Base-by-base conservation (phyloP, 306 rosid genomes). In the Casuarina cunninghamiana region DNA sequence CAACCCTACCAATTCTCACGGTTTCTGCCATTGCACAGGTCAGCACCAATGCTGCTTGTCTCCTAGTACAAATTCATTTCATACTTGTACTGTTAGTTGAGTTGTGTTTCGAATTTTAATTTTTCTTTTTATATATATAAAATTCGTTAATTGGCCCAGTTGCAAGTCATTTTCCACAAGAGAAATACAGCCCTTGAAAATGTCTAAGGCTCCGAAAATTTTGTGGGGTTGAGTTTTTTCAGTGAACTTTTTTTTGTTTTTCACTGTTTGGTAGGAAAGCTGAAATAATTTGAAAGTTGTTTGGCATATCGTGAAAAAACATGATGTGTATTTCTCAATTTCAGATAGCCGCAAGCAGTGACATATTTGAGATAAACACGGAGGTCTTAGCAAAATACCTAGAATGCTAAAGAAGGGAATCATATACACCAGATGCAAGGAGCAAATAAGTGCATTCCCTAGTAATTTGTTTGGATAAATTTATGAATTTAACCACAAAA, bases 1-100 rank as follows among this genome's bases (percentile, higher is more conserved):
- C 91, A 75, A 96, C 98, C 62, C 87, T 96, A 73, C 99, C 99
- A 2, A 43, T 96, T 79, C 90, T 96, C 39, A 91, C 97, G 76
- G 75, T 96, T 85, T 96, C 98, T 80, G 99, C 99, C 17, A 62
- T 91, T 79, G 99, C 99, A 73, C 99, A 96, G 99, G 99, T 96
- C 75, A 81, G 89, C 69, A 44, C 53, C 83, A 71, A 69, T n/a
- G 82, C 61, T 62, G 73, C 79, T 79, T 77, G 62, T 73, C 78
- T 63, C 76, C 63, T 41, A 32, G 2, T 61, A 66, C 44, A 71
- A 55, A n/a, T 46, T 7, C 21, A 17, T 58, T 74, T 32, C 6
- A 45, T 49, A 4, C 58, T 39, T 84, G 74, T 1, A 55, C 60
- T 58, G 61, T 41, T 62, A 65, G 76, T 73, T 84, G 74, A 77